phyloP scores from a whole-genome alignment of 2,329 filamentous ascomycete genomes.

The Neurospora sp. region DNA sequence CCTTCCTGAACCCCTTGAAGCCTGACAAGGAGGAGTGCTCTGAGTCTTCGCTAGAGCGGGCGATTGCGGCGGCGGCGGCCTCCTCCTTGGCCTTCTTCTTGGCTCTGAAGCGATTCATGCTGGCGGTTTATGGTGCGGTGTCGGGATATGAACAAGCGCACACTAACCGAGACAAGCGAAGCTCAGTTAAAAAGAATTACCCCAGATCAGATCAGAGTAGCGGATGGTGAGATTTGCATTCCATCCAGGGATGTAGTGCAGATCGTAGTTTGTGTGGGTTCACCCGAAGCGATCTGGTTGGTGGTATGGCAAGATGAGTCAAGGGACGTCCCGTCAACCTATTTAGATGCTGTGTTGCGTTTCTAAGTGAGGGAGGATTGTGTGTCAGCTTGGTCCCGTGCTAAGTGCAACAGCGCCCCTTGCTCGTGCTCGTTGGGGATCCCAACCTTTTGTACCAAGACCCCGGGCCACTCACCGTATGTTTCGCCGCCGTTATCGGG shows the following conservation, averaged over 20 bases:
- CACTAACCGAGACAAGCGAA: not conserved
- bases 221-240: not conserved
- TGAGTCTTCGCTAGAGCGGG: constrained; percentile 42
- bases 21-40: constrained; percentile 42
- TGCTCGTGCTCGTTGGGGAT: not conserved
- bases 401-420: not conserved
- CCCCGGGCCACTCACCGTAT: not conserved
- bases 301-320: not conserved
- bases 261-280: not conserved
- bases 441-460: not conserved
- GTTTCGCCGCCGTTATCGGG: not conserved
- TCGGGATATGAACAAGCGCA: not conserved
- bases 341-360: not conserved
- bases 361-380: not conserved
- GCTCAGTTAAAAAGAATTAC: not conserved
- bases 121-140: constrained; percentile 9
- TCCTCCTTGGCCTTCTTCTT: constrained; percentile 62
- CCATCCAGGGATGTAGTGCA: not conserved
- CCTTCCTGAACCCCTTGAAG: constrained; percentile 38
- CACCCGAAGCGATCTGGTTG: not conserved
- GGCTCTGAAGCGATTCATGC: constrained; percentile 69
- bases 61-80: constrained; percentile 21
- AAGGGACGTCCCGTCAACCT: not conserved
- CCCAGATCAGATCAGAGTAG: not conserved
- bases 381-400: not conserved